Evolutionary conservation across 2,329 filamentous ascomycete genomes (phyloP).

Genomic region (Monilinia fructicola): DNA sequence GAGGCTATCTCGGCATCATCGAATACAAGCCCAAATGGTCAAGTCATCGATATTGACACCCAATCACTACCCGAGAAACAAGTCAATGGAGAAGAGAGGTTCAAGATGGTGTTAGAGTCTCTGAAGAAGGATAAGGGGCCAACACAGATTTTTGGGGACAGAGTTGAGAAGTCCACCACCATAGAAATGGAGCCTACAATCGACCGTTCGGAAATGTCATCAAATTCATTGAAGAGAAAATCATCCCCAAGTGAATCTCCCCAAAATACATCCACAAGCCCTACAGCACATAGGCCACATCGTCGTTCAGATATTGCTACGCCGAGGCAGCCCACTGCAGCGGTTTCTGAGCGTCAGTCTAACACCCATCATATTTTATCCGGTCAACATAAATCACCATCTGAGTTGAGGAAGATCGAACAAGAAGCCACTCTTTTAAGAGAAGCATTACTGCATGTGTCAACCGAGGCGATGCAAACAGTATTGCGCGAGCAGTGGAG

Average conservation of each 20-base stretch:
- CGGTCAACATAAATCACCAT: neutral
- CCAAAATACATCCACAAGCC: neutral
- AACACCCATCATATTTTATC: neutral
- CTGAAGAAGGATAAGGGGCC: neutral
- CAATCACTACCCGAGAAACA: too few species aligned
- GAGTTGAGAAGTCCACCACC: neutral
- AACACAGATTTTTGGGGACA: neutral
- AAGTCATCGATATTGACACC: neutral
- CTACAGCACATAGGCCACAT: neutral
- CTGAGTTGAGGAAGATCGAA: slow-evolving; percentile 4
- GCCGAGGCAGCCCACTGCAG: neutral
- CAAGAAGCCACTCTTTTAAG: slow-evolving; percentile 32
- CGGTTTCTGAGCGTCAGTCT: neutral
- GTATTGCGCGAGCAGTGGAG: slow-evolving; percentile 32
- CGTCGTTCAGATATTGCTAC: neutral
- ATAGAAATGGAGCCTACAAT: neutral
- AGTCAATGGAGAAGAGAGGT: neutral
- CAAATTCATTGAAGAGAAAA: slow-evolving; percentile 1
- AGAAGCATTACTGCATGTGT: slow-evolving; percentile 29
- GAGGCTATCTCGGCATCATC: neutral
- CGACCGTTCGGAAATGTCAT: neutral
- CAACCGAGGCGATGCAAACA: slow-evolving; percentile 31
- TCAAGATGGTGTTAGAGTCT: neutral
- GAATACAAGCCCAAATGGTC: neutral
- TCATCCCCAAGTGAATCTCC: slow-evolving; percentile 3